Percentiles rank a stretch among this genome's conserved stretches.
Conservation (phyloP, 441 rosid genomes). For the Pelargonium myrrhifolium region DNA sequence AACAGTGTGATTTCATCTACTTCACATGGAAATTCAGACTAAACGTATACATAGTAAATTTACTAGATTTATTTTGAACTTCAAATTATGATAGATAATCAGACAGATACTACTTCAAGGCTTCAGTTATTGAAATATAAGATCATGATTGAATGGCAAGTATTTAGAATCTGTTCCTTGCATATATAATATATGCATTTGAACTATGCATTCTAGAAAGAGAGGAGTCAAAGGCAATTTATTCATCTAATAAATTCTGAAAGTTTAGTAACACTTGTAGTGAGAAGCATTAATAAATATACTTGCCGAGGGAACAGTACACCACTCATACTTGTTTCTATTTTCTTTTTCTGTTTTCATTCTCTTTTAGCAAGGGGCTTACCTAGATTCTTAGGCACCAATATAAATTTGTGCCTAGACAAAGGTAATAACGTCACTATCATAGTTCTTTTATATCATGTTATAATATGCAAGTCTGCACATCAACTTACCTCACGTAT, state of each 20-base stretch:
- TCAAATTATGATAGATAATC: not conserved
- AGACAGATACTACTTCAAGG: no score
- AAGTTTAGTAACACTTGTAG: no score
- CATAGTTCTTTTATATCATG: not conserved
- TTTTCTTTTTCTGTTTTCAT: not conserved
- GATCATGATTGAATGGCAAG: no score
- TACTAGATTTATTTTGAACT: not conserved
- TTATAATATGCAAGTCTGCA: not conserved
- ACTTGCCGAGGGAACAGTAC: not conserved
- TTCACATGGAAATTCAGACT: not conserved
- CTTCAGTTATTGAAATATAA: no score
- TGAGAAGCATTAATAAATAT: not conserved
- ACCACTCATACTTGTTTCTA: not conserved
- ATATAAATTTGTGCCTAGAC: not conserved
- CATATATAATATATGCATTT: no score
- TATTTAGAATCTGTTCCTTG: no score
- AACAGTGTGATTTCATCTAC: not conserved
- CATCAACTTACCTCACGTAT: conserved; percentile 48
- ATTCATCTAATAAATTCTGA: no score
- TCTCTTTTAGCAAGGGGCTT: no score
- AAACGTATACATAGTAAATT: not conserved
- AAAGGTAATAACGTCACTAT: not conserved
- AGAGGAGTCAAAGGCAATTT: no score
- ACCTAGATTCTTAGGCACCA: not conserved
- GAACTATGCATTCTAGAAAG: no score